Evolutionary conservation across 805 yeast species (phyloP).

Genomic region (Lachancea waltii): DNA sequence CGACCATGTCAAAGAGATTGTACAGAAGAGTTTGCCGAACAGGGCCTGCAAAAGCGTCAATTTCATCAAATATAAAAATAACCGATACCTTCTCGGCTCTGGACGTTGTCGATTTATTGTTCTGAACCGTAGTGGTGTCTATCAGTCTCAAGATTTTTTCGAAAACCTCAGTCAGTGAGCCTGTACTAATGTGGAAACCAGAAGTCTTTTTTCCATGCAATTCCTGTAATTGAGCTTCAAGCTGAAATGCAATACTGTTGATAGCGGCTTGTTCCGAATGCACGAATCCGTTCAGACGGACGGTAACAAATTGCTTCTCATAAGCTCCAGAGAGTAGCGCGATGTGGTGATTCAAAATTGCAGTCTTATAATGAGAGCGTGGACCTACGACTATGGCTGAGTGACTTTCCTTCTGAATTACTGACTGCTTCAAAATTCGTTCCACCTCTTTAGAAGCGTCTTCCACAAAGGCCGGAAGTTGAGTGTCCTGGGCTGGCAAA

Average conservation of each 20-base stretch:
- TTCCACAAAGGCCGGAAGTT: conserved; percentile 17
- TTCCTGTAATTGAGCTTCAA: conserved; percentile 45
- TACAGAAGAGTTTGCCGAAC: conserved; percentile 78
- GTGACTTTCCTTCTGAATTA: conserved; percentile 66
- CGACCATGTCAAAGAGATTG: conserved; percentile 82
- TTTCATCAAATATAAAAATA: conserved; percentile 75
- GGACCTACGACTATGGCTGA: conserved; percentile 80
- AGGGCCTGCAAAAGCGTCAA: conserved; percentile 68
- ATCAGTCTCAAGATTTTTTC: conserved; percentile 48
- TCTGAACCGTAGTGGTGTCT: conserved; percentile 31
- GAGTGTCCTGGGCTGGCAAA: conserved; percentile 18
- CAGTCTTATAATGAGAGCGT: conserved; percentile 67
- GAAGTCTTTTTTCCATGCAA: conserved; percentile 22
- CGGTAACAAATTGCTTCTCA: conserved; percentile 48
- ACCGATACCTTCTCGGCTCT: conserved; percentile 44
- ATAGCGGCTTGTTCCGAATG: conserved; percentile 76
- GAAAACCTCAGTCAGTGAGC: conserved; percentile 55
- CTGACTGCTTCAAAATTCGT: conserved; percentile 54
- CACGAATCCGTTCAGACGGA: conserved; percentile 61
- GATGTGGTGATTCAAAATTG: conserved; percentile 54
- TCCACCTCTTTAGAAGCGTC: conserved; percentile 41
- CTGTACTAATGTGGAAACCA: conserved; percentile 37
- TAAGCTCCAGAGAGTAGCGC: conserved; percentile 36
- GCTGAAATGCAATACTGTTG: conserved; percentile 77
- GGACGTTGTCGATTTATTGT: conserved; percentile 9